A percentile compares a stretch with the other conserved stretches of the same genome.
These are phyloP conservation scores for Glycyrrhiza uralensis DNA, from an alignment of 306 rosid species.

Conservation along the genomic window DNA sequence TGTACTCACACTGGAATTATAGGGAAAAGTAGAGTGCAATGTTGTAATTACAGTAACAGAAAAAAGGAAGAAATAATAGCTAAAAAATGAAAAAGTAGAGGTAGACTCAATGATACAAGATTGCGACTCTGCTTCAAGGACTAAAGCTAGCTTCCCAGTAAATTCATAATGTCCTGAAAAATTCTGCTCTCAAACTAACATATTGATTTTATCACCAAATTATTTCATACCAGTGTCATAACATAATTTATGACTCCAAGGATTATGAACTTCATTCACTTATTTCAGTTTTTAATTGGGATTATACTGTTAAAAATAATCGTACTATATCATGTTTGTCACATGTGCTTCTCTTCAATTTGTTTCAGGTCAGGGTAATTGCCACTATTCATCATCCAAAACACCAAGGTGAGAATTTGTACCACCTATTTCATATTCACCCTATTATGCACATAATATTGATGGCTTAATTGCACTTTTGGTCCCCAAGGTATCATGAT, in stretches of 20 bases:
- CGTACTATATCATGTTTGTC: not conserved
- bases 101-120: not conserved
- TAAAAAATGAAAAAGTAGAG: not conserved
- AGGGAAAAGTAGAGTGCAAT: not conserved
- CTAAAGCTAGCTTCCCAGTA: too few relatives aligned
- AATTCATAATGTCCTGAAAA: not conserved
- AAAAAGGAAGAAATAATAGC: not conserved
- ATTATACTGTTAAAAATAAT: conserved; percentile 12
- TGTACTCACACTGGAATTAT: not conserved
- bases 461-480: too few relatives aligned
- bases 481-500: too few relatives aligned
- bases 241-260: not conserved
- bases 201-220: not conserved
- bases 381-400: conserved; percentile 65
- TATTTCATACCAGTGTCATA: not conserved
- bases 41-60: not conserved
- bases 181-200: not conserved
- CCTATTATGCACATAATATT: not conserved
- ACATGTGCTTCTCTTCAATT: not conserved
- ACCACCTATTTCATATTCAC: conserved; percentile 19
- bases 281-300: not conserved
- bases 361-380: conserved; percentile 77
- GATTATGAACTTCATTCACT: not conserved
- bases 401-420: conserved; percentile 56
- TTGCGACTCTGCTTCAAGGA: not conserved